Percentiles rank a stretch among this genome's conserved stretches.
These are phyloP conservation scores for Carex littledalei DNA, from an alignment of 176 grass and related monocot genomes.

Conservation along the genomic window DNA sequence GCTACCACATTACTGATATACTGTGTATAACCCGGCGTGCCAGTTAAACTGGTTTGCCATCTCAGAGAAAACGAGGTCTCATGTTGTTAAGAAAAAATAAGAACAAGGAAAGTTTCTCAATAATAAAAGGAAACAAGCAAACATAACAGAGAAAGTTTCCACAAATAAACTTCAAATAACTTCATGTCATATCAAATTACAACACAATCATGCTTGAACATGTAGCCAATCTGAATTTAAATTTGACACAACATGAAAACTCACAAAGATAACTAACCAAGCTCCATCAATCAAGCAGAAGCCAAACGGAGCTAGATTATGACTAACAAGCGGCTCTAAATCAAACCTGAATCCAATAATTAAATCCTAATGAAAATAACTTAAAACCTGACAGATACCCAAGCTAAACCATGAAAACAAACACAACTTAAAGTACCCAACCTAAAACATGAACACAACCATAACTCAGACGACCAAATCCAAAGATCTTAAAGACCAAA, in stretches of 20 bases:
- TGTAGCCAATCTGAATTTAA: neutral
- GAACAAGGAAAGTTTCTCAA: neutral
- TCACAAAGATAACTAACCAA: neutral
- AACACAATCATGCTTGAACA: neutral
- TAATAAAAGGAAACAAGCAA: neutral
- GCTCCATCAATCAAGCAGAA: neutral
- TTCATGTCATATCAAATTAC: neutral
- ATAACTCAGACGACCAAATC: neutral
- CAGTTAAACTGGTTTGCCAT: no score
- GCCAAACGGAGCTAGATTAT: neutral
- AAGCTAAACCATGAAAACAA: neutral
- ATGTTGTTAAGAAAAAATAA: neutral
- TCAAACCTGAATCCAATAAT: neutral
- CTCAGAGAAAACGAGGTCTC: no score
- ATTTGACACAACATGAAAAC: neutral
- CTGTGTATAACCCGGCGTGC: no score
- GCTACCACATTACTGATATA: no score
- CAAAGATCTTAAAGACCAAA: neutral
- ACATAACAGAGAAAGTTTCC: neutral
- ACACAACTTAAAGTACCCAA: neutral
- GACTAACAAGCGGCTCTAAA: neutral
- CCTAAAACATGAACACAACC: neutral
- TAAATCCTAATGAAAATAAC: neutral
- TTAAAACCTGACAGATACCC: neutral
- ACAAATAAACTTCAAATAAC: neutral